Base-by-base conservation (phyloP, 2,329 filamentous ascomycete species). In the Aureobasidium lini region DNA sequence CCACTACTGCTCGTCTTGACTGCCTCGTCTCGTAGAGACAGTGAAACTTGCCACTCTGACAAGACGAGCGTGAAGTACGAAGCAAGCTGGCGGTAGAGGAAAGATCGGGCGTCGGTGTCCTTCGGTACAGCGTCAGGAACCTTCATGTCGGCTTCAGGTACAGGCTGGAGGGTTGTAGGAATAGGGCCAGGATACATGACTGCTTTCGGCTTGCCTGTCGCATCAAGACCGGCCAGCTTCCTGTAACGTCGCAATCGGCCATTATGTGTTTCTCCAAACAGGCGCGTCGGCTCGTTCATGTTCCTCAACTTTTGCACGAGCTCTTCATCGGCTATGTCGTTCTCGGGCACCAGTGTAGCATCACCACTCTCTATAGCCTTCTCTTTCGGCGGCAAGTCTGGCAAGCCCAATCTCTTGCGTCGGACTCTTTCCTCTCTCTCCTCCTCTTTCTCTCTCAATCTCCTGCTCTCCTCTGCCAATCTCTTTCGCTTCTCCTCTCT, bases 51-150 rank as follows among this genome's bases (percentile, higher is more conserved):
- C 87, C 95, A 99, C 72, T 95, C 93, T 46, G 81, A 83, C 60
- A 99, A 78, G n/a, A 99, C 84, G 85, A 99, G 90, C 57, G 89
- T 95, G 76, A 99, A 97, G 77, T 96, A 99, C 50, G 89, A 94
- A 18, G 89, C 89, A 59, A 99, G 80, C 73, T 99, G 93, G 10
- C 93, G 82, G 76, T 88, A 93, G 42, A 99, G 77, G 73, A 88
- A 91, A 46, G 81, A 77, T 47, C 85, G 83, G 0, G 79, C 88
- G 42, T 85, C 83, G 18, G 76, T 77, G 65, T 92, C 88, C 66
- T 81, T 79, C 1, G 81, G 79, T 9, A 89, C 75, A 44, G 77
- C 79, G 15, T 80, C 78, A 1, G 84, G 77, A 28, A 97, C 84
- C 72, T 92, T 93, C 90, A 96, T 96, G 65, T 95, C 86, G 70